Conservation (phyloP, 768 basidiomycete genomes). For the Trametes gibbosa region DNA sequence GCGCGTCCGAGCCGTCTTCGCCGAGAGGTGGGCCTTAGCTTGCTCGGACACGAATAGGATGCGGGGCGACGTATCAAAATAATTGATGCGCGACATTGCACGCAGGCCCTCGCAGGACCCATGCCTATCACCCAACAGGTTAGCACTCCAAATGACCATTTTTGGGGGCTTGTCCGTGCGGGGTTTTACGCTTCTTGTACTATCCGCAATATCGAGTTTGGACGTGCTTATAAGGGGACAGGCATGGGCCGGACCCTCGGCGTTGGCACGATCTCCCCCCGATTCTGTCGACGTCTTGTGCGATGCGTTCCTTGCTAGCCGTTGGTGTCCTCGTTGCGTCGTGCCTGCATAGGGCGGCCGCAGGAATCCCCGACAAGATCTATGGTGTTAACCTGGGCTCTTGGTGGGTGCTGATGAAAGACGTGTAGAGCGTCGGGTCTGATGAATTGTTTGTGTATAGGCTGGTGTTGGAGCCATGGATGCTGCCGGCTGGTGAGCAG, state of each 20-base stretch:
- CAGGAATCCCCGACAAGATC: constrained; percentile 41
- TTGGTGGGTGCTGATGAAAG: constrained; percentile 39
- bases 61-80: neutral
- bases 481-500: constrained; percentile 70
- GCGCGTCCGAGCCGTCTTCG: neutral
- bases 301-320: neutral
- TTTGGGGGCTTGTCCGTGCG: too few relatives aligned
- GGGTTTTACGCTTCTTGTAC: too few relatives aligned
- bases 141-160: too few relatives aligned
- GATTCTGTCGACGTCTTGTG: neutral
- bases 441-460: constrained; percentile 33
- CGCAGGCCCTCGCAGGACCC: neutral
- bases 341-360: neutral
- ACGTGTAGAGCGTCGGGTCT: neutral
- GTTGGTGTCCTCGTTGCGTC: neutral
- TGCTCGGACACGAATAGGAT: neutral
- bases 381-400: constrained; percentile 74
- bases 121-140: too few relatives aligned
- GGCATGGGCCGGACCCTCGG: too few relatives aligned
- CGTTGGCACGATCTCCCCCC: neutral
- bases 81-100: neutral
- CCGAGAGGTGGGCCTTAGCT: neutral
- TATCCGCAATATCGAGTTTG: too few relatives aligned
- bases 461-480: constrained; percentile 80
- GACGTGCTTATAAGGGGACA: too few relatives aligned